phyloP scores from a whole-genome alignment of 2,329 filamentous ascomycete species.

The Diaporthe ilicicola region DNA sequence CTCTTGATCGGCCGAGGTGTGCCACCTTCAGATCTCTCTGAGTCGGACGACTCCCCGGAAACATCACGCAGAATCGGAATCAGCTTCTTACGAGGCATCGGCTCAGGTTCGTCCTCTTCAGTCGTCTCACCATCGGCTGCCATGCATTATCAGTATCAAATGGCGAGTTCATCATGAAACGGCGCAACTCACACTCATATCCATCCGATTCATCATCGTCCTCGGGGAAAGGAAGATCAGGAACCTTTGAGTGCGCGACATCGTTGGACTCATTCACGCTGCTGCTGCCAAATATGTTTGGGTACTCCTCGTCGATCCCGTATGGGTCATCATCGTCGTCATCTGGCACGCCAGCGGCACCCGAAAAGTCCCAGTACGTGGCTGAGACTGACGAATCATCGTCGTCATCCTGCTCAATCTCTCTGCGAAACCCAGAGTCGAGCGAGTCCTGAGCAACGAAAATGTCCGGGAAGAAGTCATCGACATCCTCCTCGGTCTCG shows the following conservation, averaged over 20 bases:
- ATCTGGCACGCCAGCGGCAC: constrained; percentile 51
- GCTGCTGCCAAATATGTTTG: constrained; percentile 18
- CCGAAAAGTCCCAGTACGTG: constrained; percentile 71
- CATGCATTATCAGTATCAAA: constrained; percentile 48
- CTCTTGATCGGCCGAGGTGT: constrained; percentile 37
- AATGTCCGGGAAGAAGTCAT: constrained; percentile 78
- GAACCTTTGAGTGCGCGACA: not conserved
- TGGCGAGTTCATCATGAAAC: constrained; percentile 26
- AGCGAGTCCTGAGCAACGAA: constrained; percentile 80
- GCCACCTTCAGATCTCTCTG: constrained; percentile 47
- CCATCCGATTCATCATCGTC: constrained; percentile 51
- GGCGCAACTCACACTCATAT: constrained; percentile 64
- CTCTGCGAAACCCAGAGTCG: constrained; percentile 75
- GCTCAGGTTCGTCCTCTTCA: constrained; percentile 65
- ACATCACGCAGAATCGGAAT: constrained; percentile 16
- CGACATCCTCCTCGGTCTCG: constrained; percentile 68
- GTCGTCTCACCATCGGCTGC: constrained; percentile 69
- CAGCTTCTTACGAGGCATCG: constrained; percentile 57
- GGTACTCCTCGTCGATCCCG: constrained; percentile 24
- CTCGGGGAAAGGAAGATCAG: constrained; percentile 2
- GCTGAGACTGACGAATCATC: constrained; percentile 62
- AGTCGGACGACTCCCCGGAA: constrained; percentile 50
- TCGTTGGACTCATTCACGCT: not conserved
- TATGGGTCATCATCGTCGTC: constrained; percentile 39
- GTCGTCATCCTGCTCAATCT: constrained; percentile 74